Evolutionary conservation across 1,284 basidiomycete genomes (phyloP).

Genomic region (Retiboletus flavoniger): DNA sequence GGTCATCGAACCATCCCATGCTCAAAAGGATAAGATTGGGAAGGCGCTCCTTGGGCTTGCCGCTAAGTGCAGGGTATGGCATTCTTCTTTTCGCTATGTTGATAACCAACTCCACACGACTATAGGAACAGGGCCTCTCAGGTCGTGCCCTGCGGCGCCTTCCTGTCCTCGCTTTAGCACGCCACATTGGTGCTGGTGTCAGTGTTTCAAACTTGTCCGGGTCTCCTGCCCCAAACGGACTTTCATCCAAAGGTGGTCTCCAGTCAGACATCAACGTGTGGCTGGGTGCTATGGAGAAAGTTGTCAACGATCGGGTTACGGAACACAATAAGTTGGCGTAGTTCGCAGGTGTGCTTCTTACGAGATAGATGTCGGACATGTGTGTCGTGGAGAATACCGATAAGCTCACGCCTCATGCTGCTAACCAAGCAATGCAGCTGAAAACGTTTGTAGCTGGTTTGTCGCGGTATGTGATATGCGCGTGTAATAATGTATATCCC

Average conservation of each 20-base stretch:
- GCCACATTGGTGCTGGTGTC: slow-evolving; percentile 63
- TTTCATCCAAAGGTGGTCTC: slow-evolving; percentile 15
- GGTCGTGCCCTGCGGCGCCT: slow-evolving; percentile 87
- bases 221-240: slow-evolving; percentile 10
- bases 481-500: slow-evolving; percentile 8
- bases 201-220: slow-evolving; percentile 10
- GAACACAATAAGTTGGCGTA: slow-evolving; percentile 45
- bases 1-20: slow-evolving; percentile 3
- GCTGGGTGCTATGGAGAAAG: slow-evolving; percentile 76
- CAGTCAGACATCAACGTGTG: slow-evolving; percentile 58
- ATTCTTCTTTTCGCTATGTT: not conserved
- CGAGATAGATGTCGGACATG: not conserved
- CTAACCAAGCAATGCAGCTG: not conserved
- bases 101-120: slow-evolving; percentile 1
- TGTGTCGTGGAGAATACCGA: not conserved
- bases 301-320: slow-evolving; percentile 55
- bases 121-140: slow-evolving; percentile 73
- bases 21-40: slow-evolving; percentile 50
- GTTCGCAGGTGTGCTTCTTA: not conserved
- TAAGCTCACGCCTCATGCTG: not conserved
- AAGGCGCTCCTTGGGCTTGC: slow-evolving; percentile 66
- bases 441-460: not conserved
- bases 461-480: not conserved
- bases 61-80: slow-evolving; percentile 65
- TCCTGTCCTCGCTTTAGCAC: slow-evolving; percentile 88